Percentiles rank a stretch among this genome's conserved stretches.
Evolutionary conservation across 208 protist species (phyloP).

Genomic region (Acanthamoeba triangularis): DNA sequence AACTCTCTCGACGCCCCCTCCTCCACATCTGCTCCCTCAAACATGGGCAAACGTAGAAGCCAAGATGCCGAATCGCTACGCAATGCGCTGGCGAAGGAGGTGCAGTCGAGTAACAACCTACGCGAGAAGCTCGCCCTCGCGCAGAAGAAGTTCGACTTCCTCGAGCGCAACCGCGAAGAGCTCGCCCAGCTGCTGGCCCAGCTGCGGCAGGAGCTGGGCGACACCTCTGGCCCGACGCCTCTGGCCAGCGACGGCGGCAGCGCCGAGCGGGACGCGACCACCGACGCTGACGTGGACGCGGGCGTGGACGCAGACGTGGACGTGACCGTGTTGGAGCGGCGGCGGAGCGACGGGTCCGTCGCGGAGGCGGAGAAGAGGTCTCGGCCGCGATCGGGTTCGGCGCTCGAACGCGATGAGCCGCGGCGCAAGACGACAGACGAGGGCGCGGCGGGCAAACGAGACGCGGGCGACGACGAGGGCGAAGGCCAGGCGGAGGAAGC

Average conservation of each 20-base stretch:
- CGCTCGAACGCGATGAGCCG: neutral
- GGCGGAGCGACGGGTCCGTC: neutral
- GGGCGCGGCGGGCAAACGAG: neutral
- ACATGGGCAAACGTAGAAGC: neutral
- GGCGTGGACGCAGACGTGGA: neutral
- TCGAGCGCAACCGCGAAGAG: slow-evolving; percentile 28
- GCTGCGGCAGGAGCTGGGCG: neutral
- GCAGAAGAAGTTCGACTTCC: slow-evolving; percentile 36
- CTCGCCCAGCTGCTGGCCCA: neutral
- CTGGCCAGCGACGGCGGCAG: too few relatives aligned
- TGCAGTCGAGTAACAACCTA: neutral
- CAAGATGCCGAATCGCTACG: slow-evolving; percentile 12
- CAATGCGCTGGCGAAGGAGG: neutral
- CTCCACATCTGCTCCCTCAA: neutral
- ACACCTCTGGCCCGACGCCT: neutral
- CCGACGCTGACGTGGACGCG: neutral
- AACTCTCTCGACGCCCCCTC: neutral
- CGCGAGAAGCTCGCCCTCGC: neutral
- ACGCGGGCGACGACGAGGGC: neutral
- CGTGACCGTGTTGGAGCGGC: neutral
- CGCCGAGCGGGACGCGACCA: neutral
- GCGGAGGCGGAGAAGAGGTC: neutral
- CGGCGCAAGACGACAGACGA: neutral
- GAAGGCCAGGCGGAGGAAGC: too few relatives aligned
- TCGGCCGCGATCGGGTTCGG: neutral